Evolutionary conservation across 169 alveolate genomes (phyloP).

Genomic region (Cryptosporidium bovis): DNA sequence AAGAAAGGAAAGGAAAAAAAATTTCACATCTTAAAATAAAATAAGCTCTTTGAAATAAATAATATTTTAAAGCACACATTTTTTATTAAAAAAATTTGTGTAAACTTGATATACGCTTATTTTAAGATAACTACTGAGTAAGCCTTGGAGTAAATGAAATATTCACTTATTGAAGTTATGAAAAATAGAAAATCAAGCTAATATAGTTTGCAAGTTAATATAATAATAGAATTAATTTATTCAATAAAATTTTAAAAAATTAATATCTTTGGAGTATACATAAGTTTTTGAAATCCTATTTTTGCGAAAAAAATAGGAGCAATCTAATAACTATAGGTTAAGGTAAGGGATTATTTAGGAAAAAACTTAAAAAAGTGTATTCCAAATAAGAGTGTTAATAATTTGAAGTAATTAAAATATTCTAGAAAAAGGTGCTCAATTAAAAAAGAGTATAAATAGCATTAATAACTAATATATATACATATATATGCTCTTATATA

Average conservation of each 20-base stretch:
- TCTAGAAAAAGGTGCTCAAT: neutral
- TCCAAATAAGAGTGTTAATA: neutral
- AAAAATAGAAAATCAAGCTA: no score
- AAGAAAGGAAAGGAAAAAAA: constrained; percentile 1
- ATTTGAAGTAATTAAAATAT: neutral
- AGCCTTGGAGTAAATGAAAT: neutral
- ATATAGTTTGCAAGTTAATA: no score
- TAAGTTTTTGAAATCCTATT: no score
- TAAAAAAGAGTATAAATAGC: neutral
- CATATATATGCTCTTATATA: neutral
- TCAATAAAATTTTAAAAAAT: no score
- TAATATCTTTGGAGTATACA: no score
- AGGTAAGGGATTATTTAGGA: constrained; percentile 42
- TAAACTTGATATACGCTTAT: no score
- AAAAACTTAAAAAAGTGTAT: neutral
- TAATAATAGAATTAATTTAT: no score
- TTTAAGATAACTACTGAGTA: neutral
- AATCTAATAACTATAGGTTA: neutral
- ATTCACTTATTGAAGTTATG: no score
- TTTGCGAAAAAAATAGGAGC: no score
- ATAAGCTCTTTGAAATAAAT: no score
- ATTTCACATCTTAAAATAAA: neutral
- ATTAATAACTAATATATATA: constrained; percentile 7
- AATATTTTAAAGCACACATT: no score
- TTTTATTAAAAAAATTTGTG: no score